Percentiles rank a stretch among this genome's conserved stretches.
phyloP scores from a whole-genome alignment of 2,329 filamentous ascomycete genomes.

The Tolypocladium sp. region DNA sequence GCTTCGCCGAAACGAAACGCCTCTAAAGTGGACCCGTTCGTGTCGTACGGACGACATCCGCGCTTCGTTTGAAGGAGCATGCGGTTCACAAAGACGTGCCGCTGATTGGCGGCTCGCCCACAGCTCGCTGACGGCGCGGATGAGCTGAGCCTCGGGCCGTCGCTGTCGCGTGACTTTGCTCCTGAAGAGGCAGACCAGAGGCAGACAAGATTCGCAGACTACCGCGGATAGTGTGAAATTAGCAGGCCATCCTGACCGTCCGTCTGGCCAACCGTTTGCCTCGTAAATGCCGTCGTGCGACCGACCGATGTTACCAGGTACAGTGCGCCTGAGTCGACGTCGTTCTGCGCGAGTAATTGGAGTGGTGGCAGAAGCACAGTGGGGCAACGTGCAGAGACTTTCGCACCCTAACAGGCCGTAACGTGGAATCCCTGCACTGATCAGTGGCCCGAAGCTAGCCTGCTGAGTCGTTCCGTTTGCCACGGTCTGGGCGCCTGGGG shows the following conservation, averaged over 20 bases:
- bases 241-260: not conserved
- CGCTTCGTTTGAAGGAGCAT: not conserved
- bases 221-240: not conserved
- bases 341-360: not conserved
- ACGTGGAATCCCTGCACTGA: not conserved
- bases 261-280: not conserved
- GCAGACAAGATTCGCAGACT: not conserved
- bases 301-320: not conserved
- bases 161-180: not conserved
- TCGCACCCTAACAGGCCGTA: not conserved
- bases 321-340: not conserved
- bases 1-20: not conserved
- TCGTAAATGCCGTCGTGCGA: not conserved
- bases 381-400: not conserved
- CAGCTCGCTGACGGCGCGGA: not conserved
- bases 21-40: not conserved
- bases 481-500: not conserved
- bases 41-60: not conserved
- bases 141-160: not conserved
- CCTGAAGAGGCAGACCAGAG: not conserved
- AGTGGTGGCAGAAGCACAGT: not conserved
- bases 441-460: not conserved
- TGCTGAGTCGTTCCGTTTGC: not conserved
- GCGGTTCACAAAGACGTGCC: not conserved
- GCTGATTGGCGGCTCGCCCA: not conserved